A percentile compares a stretch with the other conserved stretches of the same genome.
These are phyloP conservation scores for Citrus inodora DNA, from an alignment of 345 rosid species.

Conservation along the genomic window DNA sequence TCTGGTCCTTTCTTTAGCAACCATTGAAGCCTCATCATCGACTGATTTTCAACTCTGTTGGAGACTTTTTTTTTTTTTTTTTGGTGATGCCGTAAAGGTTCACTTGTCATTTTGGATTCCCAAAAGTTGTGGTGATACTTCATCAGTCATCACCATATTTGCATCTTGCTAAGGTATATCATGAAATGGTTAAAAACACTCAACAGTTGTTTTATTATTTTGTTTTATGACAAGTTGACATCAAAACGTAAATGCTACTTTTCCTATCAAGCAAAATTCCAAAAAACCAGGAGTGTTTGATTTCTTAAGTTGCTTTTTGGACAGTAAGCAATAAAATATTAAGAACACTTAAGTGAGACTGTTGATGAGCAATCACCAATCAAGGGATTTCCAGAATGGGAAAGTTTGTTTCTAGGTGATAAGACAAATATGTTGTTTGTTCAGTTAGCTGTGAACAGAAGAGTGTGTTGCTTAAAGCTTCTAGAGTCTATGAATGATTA, in stretches of 20 bases:
- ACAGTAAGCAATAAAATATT: not conserved
- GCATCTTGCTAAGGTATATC: not conserved
- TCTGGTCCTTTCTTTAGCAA: not conserved
- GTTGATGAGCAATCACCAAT: not conserved
- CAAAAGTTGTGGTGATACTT: not conserved
- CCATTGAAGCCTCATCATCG: not conserved
- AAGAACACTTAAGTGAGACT: not conserved
- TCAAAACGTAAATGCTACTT: not conserved
- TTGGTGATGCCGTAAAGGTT: not conserved
- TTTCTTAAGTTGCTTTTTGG: not conserved
- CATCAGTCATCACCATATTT: not conserved
- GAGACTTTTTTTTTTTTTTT: not conserved
- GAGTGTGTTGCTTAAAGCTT: not conserved
- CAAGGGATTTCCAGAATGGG: not conserved
- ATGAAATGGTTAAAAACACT: not conserved
- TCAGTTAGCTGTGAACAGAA: not conserved
- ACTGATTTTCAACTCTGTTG: not conserved
- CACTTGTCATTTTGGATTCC: not conserved
- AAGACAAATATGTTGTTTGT: not conserved
- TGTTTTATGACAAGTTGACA: not conserved
- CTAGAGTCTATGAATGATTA: not conserved
- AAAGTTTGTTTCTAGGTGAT: not conserved
- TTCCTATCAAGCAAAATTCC: not conserved
- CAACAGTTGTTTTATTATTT: not conserved
- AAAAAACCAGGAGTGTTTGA: not conserved